Base-by-base conservation (phyloP, 441 rosid genomes). In the Gossypium gossypioides region DNA sequence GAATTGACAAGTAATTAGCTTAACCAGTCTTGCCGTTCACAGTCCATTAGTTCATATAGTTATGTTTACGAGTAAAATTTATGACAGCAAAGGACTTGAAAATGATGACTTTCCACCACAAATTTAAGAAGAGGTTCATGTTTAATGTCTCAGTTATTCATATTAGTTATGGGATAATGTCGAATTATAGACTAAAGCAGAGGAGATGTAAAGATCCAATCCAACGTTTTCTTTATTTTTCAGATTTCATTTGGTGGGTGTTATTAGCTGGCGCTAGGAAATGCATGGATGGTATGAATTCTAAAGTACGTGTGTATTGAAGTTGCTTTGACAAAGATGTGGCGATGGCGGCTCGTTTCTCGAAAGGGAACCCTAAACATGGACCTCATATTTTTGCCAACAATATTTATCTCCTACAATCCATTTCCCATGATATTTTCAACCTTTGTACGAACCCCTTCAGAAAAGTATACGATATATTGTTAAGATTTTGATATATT, bases 201-300 rank as follows among this genome's bases (percentile, higher is more conserved):
- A 4, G 13, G 21, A 50, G 16, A 51, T 51, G 55, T 51, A 10
- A 46, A 10, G 12, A 8, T 37, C 44, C 44, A 37, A 37, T 1
- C 52, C 18, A 48, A n/a, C 1, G 15, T 50, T 50, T 37, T 37
- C 24, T 37, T 46, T 3, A 46, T 8, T 37, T 37, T 46, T 55
- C 15, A 13, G 10, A 6, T 8, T 7, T 29, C 3, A 46, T 58
- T 42, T 4, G n/a, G 50, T 50, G 75, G 44, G 12, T 37, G 44
- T 8, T 25, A 59, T 37, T 9, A 34, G 37, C 58, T 44, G 15
- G 57, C 16, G 13, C 3, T 13, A 16, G 68, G 6, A 32, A 78
- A 76, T 64, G 44, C 58, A 61, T 72, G 83, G 80, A 50, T 72
- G 54, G 51, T 16, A 34, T 44, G 64, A 59, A 44, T 34, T 34